Percentiles rank a stretch among this genome's conserved stretches.
Conservation (phyloP, 2,329 filamentous ascomycete species). For the Paraconiothyrium sp. region DNA sequence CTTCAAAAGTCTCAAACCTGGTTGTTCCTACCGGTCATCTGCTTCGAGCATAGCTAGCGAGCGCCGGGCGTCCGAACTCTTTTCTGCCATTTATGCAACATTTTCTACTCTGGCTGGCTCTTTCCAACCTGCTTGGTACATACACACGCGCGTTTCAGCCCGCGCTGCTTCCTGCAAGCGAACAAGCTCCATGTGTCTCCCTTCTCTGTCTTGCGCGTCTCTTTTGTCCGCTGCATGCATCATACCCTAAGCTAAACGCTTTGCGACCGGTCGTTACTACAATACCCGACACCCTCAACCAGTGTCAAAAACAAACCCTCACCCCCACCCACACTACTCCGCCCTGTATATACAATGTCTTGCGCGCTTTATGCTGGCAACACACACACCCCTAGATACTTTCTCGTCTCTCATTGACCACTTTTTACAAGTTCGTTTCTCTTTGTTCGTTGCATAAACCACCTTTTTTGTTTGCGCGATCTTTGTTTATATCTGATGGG, state of each 20-base stretch:
- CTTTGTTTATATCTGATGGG: slow-evolving; percentile 14
- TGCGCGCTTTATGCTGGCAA: not conserved
- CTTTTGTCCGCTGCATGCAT: slow-evolving; percentile 25
- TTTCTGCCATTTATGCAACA: slow-evolving; percentile 18
- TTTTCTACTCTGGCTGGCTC: slow-evolving; percentile 21
- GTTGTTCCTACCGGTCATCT: slow-evolving; percentile 18
- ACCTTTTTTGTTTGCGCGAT: not conserved
- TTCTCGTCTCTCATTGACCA: slow-evolving; percentile 22
- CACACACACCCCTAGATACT: not conserved
- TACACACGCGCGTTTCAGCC: slow-evolving; percentile 13
- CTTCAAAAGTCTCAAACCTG: slow-evolving; percentile 24
- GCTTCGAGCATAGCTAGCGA: slow-evolving; percentile 28
- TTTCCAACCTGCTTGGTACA: slow-evolving; percentile 10
- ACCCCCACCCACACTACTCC: slow-evolving; percentile 2
- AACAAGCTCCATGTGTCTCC: slow-evolving; percentile 9
- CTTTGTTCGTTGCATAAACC: slow-evolving; percentile 17
- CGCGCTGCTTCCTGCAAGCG: slow-evolving; percentile 17
- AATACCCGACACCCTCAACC: slow-evolving; percentile 44
- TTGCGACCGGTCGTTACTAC: slow-evolving; percentile 46
- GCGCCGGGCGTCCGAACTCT: slow-evolving; percentile 28
- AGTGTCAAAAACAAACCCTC: slow-evolving; percentile 22
- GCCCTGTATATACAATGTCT: slow-evolving; percentile 20
- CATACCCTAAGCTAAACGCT: slow-evolving; percentile 28
- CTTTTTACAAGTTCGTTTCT: slow-evolving; percentile 14
- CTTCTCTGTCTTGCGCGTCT: slow-evolving; percentile 19